These are phyloP conservation scores for Elsinoe batatas DNA, from an alignment of 2,329 filamentous ascomycete species.

Conservation along the genomic window DNA sequence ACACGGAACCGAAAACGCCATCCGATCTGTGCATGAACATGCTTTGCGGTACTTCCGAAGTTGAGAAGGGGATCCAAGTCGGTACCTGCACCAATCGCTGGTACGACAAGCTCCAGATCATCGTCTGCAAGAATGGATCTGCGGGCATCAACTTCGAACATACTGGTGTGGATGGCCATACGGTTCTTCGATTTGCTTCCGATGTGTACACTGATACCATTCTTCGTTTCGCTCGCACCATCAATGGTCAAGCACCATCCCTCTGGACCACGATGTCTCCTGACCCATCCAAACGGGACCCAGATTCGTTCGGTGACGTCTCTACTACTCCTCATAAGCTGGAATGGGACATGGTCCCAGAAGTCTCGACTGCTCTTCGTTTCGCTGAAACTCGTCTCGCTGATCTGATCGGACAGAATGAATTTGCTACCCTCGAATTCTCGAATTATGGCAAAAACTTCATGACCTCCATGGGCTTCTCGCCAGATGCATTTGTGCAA, in stretches of 20 bases:
- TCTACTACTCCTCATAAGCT: slow-evolving; percentile 90
- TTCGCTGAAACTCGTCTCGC: slow-evolving; percentile 93
- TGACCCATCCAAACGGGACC: slow-evolving; percentile 85
- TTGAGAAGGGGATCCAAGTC: slow-evolving; percentile 88
- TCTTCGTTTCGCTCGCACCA: slow-evolving; percentile 83
- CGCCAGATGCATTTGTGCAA: slow-evolving; percentile 92
- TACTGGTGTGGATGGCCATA: slow-evolving; percentile 94
- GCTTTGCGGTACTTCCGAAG: slow-evolving; percentile 88
- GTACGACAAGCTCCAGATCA: slow-evolving; percentile 99
- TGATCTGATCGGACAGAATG: slow-evolving; percentile 91
- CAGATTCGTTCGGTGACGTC: slow-evolving; percentile 83
- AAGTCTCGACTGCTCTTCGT: slow-evolving; percentile 79
- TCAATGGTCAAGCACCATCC: slow-evolving; percentile 86
- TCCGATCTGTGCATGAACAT: slow-evolving; percentile 94
- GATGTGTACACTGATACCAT: slow-evolving; percentile 98
- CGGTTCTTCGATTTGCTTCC: slow-evolving; percentile 88
- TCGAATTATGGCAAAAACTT: slow-evolving; percentile 88
- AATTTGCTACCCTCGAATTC: slow-evolving; percentile 89
- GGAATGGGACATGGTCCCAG: slow-evolving; percentile 94
- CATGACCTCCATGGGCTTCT: slow-evolving; percentile 94
- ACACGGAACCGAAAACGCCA: slow-evolving; percentile 71
- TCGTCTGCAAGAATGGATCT: slow-evolving; percentile 96
- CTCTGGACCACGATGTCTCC: slow-evolving; percentile 87
- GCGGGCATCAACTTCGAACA: slow-evolving; percentile 99
- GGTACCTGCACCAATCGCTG: slow-evolving; percentile 96